Evolutionary conservation across 2,329 filamentous ascomycete species (phyloP).

Genomic region (Fusarium sp.): DNA sequence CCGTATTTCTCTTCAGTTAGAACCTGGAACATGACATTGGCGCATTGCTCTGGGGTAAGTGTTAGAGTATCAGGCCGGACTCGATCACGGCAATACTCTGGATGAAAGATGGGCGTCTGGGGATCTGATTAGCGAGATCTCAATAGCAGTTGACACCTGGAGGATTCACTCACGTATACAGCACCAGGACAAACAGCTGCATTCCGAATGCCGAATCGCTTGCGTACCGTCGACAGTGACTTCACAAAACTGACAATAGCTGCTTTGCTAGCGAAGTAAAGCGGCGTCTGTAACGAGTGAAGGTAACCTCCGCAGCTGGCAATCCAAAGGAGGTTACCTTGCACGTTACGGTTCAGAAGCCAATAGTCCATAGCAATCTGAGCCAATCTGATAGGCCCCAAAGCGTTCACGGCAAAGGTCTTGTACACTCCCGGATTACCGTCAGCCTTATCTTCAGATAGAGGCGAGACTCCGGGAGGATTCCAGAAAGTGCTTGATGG

Average conservation of each 20-base stretch:
- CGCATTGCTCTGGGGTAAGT: constrained; percentile 8
- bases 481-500: constrained; percentile 45
- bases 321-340: constrained; percentile 44
- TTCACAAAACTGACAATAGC: constrained; percentile 29
- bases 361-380: constrained; percentile 49
- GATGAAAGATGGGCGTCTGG: constrained; percentile 18
- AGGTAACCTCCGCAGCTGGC: constrained; percentile 46
- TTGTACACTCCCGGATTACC: constrained; percentile 36
- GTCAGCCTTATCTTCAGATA: constrained; percentile 33
- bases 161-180: not conserved
- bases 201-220: constrained; percentile 15
- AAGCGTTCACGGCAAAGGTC: constrained; percentile 43
- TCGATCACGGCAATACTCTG: constrained; percentile 19
- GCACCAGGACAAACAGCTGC: constrained; percentile 24
- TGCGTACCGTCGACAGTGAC: not conserved
- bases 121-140: rapidly evolving
- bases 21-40: constrained; percentile 12
- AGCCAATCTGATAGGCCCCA: constrained; percentile 44
- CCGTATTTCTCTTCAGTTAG: constrained; percentile 26
- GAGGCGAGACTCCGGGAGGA: constrained; percentile 36
- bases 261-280: constrained; percentile 33
- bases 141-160: too few relatives aligned
- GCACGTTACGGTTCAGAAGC: constrained; percentile 35
- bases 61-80: not conserved
- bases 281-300: constrained; percentile 44